These are phyloP conservation scores for Schizophyllum amplum DNA, from an alignment of 1,284 basidiomycete species.

Conservation along the genomic window DNA sequence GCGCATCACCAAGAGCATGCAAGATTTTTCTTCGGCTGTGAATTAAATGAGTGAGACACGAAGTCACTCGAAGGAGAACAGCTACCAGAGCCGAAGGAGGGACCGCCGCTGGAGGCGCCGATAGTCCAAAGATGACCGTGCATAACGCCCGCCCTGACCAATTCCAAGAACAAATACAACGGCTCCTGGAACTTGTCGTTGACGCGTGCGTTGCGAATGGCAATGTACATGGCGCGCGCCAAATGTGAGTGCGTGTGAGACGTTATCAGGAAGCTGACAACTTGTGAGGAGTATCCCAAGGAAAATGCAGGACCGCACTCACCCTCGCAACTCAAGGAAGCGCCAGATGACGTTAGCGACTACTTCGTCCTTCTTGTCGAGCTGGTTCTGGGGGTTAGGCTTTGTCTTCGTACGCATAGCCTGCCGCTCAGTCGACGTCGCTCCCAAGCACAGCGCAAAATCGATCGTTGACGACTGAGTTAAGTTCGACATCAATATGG, in stretches of 20 bases:
- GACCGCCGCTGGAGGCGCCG: conserved; percentile 87
- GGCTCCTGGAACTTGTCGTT: conserved; percentile 99
- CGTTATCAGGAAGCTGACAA: conserved; percentile 72
- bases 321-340: conserved; percentile 94
- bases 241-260: conserved; percentile 85
- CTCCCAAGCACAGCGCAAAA: conserved; percentile 89
- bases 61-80: neutral
- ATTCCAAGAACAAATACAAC: conserved; percentile 86
- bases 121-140: conserved; percentile 89
- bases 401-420: conserved; percentile 71
- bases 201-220: conserved; percentile 68
- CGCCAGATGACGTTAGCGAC: conserved; percentile 99
- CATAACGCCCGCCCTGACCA: conserved; percentile 90
- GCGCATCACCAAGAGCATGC: conserved; percentile 94
- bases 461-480: conserved; percentile 91
- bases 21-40: conserved; percentile 80
- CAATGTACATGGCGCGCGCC: conserved; percentile 85
- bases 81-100: conserved; percentile 84
- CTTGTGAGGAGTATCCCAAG: conserved; percentile 11
- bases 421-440: conserved; percentile 73
- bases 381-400: conserved; percentile 33
- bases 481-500: conserved; percentile 1
- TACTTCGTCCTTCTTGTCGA: conserved; percentile 98
- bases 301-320: conserved; percentile 17
- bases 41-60: neutral